Conservation (phyloP, 78 protist species). For the Speleostelium caveatum region DNA sequence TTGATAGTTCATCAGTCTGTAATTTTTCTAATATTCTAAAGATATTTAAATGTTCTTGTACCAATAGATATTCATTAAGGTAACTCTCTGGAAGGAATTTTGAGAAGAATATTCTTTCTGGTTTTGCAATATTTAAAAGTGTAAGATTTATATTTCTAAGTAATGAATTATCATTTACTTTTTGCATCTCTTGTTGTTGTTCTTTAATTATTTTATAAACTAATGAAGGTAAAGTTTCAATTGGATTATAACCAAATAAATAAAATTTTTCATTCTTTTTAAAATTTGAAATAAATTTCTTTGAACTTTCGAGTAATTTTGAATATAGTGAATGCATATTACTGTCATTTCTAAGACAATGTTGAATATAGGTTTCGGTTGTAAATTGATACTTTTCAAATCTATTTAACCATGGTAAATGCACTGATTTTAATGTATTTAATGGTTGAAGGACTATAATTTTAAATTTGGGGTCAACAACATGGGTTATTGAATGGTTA, state of each 20-base stretch:
- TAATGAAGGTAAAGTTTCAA: neutral
- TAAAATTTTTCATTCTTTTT: conserved; percentile 1
- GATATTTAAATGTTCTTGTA: conserved; percentile 66
- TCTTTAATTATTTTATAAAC: neutral
- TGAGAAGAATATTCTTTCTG: conserved; percentile 49
- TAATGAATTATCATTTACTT: neutral
- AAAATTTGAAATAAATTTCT: neutral
- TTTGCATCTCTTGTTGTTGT: neutral
- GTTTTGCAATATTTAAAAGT: conserved; percentile 41
- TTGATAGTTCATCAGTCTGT: too few relatives aligned
- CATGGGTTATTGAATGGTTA: conserved; percentile 3
- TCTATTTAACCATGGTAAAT: conserved; percentile 39
- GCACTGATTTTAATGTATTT: conserved; percentile 3
- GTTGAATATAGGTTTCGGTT: neutral
- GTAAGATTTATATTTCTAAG: conserved; percentile 9
- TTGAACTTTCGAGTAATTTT: neutral
- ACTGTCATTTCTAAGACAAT: neutral
- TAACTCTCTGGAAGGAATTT: conserved; percentile 29
- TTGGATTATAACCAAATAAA: conserved; percentile 3
- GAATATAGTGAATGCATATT: neutral
- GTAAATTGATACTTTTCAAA: conserved; percentile 35
- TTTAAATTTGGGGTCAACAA: conserved; percentile 39
- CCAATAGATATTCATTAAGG: conserved; percentile 43
- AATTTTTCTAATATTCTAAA: too few relatives aligned
- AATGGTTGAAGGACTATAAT: conserved; percentile 17